A percentile compares a stretch with the other conserved stretches of the same genome.
Evolutionary conservation across 2,329 filamentous ascomycete species (phyloP).

Genomic region (Claviceps pusilla): DNA sequence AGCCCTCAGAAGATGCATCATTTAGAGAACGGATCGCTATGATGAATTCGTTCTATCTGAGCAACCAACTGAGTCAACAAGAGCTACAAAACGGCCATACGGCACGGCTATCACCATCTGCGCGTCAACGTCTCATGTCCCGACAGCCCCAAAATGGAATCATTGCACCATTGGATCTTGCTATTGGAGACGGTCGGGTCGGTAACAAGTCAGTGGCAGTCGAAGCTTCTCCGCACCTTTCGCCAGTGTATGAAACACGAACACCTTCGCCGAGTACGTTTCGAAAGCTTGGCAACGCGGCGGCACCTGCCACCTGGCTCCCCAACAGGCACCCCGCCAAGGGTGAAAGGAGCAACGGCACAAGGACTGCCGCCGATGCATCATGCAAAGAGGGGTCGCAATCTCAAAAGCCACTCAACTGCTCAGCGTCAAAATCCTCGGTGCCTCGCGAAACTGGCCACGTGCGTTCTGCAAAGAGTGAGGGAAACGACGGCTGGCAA

Average conservation of each 20-base stretch:
- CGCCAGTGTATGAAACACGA: constrained; percentile 59
- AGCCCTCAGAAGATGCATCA: constrained; percentile 22
- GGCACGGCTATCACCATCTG: constrained; percentile 18
- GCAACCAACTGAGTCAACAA: constrained; percentile 14
- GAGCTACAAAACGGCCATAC: constrained; percentile 16
- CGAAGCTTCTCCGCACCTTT: constrained; percentile 39
- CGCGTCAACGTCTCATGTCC: constrained; percentile 22
- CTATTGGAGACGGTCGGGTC: constrained; percentile 29
- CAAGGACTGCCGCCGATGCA: not conserved
- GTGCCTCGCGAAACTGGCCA: constrained; percentile 37
- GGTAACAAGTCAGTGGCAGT: constrained; percentile 16
- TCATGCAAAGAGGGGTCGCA: constrained; percentile 1
- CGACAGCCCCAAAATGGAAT: constrained; percentile 31
- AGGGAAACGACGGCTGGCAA: constrained; percentile 42
- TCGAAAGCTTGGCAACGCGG: constrained; percentile 26
- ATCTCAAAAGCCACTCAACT: constrained; percentile 11
- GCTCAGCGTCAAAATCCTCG: constrained; percentile 20
- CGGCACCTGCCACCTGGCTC: constrained; percentile 5
- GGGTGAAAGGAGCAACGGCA: not conserved
- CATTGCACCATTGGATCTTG: constrained; percentile 42
- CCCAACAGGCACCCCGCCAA: constrained; percentile 11
- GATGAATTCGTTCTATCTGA: constrained; percentile 21
- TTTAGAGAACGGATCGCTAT: constrained; percentile 27
- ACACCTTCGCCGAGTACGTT: constrained; percentile 52
- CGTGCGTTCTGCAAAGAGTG: constrained; percentile 37